These are phyloP conservation scores for Dioscorea zingiberensis DNA, from an alignment of 106 monocot genomes.

Conservation along the genomic window DNA sequence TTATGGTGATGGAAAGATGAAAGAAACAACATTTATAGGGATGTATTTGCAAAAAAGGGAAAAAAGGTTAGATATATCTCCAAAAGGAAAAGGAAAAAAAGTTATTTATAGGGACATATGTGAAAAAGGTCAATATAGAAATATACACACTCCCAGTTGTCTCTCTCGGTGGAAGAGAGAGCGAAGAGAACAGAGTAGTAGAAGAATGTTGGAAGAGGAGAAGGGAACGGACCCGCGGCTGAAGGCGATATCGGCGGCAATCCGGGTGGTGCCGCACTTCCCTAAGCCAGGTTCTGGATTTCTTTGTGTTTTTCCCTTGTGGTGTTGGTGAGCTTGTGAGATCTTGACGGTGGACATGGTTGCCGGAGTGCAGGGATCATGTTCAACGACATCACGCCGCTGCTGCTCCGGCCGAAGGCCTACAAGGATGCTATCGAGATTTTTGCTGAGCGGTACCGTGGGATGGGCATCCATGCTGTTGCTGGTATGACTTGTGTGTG, in stretches of 20 bases:
- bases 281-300: constrained; percentile 73
- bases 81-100: too few species aligned
- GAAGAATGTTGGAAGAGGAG: constrained; percentile 37
- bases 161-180: constrained; percentile 3
- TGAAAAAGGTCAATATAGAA: too few species aligned
- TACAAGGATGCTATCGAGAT: constrained; percentile 81
- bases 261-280: constrained; percentile 89
- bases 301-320: background rate
- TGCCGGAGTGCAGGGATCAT: constrained; percentile 51
- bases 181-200: constrained; percentile 1
- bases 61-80: background rate
- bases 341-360: background rate
- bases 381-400: constrained; percentile 87
- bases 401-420: constrained; percentile 70
- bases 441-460: constrained; percentile 65
- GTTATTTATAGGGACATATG: background rate
- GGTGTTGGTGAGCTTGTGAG: background rate
- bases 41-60: background rate
- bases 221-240: constrained; percentile 55
- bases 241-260: constrained; percentile 65
- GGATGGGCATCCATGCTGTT: constrained; percentile 67
- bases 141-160: too few species aligned
- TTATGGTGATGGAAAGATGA: too few species aligned
- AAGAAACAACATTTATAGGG: too few species aligned
- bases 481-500: constrained; percentile 53